Base-by-base conservation (phyloP, 2,329 filamentous ascomycete species). In the Alternaria brassicae region DNA sequence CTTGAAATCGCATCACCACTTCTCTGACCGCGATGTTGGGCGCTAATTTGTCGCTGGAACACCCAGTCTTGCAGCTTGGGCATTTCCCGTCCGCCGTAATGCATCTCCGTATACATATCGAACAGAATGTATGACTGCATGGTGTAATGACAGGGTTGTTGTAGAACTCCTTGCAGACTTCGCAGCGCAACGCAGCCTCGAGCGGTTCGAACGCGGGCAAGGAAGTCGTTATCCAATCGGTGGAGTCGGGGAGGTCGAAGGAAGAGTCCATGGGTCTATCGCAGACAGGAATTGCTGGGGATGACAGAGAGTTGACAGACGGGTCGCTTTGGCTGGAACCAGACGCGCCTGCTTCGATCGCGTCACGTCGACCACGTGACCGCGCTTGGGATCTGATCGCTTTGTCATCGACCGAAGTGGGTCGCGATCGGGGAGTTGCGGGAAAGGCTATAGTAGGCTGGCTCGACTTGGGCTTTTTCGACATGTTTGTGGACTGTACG, bases 151-250 rank as follows among this genome's bases (percentile, higher is more conserved):
- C 95, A 0, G 95, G 95, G 50, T 93, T 96, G 61, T 88, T 88
- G 81, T 91, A 98, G 79, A 98, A 96, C 78, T 99, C 96, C 77
- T 98, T 98, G 86, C 95, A 99, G 60, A 99, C 91, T 78, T 98
- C 92, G 79, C 95, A 99, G 69, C 95, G 91, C 19, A 99, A 84
- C 3, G 93, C 88, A 60, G 90, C 88, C 73, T 99, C 95, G 63
- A 99, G 86, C 13, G 86, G 81, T 47, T 88, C 83, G 54, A 96
- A 85, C 13, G 81, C 81, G 15, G 86, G 80, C 1, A 96, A 82
- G 2, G 88, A 85, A 12, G 92, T 96, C 10, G 81, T 72, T 6
- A 93, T 83, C 92, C 92, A 96, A 81, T 96, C 92, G 53, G 91
- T 93, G n/a, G 91, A 89, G 79, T 95, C 91, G 49, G 89, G 80